Evolutionary conservation across 2,329 filamentous ascomycete species (phyloP).

Genomic region (Phaeosphaeria sp.): DNA sequence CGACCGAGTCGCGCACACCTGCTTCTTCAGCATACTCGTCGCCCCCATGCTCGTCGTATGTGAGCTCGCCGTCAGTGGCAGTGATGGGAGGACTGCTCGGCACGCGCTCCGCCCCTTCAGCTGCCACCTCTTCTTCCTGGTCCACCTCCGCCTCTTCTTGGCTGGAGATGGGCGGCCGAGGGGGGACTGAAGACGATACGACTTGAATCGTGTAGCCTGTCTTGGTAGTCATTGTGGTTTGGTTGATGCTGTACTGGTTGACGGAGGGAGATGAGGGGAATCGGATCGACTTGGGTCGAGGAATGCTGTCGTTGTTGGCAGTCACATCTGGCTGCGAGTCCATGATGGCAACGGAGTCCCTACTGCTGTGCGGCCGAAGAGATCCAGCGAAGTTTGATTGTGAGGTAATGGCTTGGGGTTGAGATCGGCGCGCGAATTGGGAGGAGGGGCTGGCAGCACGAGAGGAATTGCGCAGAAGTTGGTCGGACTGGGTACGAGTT

Average conservation of each 20-base stretch:
- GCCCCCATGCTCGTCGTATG: slow-evolving; percentile 27
- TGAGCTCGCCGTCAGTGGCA: slow-evolving; percentile 25
- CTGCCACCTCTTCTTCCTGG: slow-evolving; percentile 11
- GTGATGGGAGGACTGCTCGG: slow-evolving; percentile 47
- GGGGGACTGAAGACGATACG: slow-evolving; percentile 39
- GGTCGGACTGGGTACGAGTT: slow-evolving; percentile 31
- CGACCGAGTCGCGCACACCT: slow-evolving; percentile 6
- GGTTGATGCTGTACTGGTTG: slow-evolving; percentile 45
- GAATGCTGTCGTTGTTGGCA: slow-evolving; percentile 31
- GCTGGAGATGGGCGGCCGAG: slow-evolving; percentile 35
- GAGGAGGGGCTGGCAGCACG: slow-evolving; percentile 26
- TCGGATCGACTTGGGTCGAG: slow-evolving; percentile 33
- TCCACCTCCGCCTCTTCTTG: slow-evolving; percentile 11
- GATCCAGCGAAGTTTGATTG: slow-evolving; percentile 20
- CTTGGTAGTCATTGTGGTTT: slow-evolving; percentile 40
- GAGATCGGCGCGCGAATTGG: slow-evolving; percentile 28
- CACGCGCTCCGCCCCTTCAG: slow-evolving; percentile 38
- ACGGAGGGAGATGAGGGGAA: slow-evolving; percentile 48
- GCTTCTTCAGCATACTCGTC: slow-evolving; percentile 30
- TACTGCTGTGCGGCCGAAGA: slow-evolving; percentile 32
- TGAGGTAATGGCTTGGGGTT: slow-evolving; percentile 21
- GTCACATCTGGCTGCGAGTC: slow-evolving; percentile 53
- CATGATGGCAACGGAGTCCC: slow-evolving; percentile 51
- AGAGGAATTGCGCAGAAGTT: slow-evolving; percentile 21
- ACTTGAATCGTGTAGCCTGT: slow-evolving; percentile 41